A percentile compares a stretch with the other conserved stretches of the same genome.
Conservation (phyloP, 768 basidiomycete genomes). For the Boletus subparvulus region DNA sequence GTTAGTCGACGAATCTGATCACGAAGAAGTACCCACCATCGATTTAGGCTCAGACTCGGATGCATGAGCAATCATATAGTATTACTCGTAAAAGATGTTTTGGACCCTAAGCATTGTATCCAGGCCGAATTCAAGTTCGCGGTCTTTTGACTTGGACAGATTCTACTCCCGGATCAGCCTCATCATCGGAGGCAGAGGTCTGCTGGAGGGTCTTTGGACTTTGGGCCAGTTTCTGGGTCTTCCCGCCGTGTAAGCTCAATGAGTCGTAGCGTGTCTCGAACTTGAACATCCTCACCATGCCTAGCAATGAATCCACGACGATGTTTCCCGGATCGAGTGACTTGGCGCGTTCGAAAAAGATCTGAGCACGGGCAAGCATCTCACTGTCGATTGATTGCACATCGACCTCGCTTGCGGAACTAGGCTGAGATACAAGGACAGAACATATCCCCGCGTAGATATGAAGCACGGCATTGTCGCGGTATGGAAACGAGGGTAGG, state of each 20-base stretch:
- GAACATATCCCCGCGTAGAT: slow-evolving; percentile 78
- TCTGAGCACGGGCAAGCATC: slow-evolving; percentile 49
- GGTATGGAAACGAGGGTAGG: slow-evolving; percentile 84
- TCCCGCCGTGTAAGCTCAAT: neutral
- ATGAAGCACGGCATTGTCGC: slow-evolving; percentile 77
- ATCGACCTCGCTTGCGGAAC: slow-evolving; percentile 2
- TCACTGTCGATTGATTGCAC: slow-evolving; percentile 35
- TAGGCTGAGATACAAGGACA: slow-evolving; percentile 56
- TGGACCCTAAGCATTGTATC: neutral
- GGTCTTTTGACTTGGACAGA: slow-evolving; percentile 10
- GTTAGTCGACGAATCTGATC: slow-evolving; percentile 47
- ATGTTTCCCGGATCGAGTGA: slow-evolving; percentile 56
- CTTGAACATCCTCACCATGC: slow-evolving; percentile 42
- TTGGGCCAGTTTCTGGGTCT: slow-evolving; percentile 29
- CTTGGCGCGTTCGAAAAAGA: slow-evolving; percentile 64
- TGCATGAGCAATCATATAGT: slow-evolving; percentile 5
- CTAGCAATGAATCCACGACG: slow-evolving; percentile 52
- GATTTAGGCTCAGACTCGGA: slow-evolving; percentile 82
- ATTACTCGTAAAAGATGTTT: neutral
- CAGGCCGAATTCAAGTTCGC: slow-evolving; percentile 10
- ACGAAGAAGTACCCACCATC: slow-evolving; percentile 77
- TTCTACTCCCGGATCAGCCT: slow-evolving; percentile 17
- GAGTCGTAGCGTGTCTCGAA: neutral
- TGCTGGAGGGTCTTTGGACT: slow-evolving; percentile 3
- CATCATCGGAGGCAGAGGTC: slow-evolving; percentile 39